Percentiles rank a stretch among this genome's conserved stretches.
phyloP scores from a whole-genome alignment of 805 yeast genomes.

The Lipomyces kockii region DNA sequence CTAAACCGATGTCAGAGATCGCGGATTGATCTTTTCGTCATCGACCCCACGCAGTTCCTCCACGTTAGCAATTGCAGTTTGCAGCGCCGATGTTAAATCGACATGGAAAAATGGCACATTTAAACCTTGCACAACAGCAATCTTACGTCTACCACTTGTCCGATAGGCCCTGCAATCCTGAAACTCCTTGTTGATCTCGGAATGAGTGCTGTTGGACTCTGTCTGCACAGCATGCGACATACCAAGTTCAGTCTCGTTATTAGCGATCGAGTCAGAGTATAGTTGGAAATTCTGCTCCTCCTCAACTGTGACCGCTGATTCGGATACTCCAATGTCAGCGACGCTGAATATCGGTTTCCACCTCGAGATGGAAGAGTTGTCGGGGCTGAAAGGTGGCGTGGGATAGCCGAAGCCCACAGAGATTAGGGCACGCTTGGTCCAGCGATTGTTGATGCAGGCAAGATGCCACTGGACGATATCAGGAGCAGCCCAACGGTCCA shows the following conservation, averaged over 20 bases:
- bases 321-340: neutral
- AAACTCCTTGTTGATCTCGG: neutral
- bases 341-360: neutral
- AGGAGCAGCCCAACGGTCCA: neutral
- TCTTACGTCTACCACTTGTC: neutral
- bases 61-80: neutral
- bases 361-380: neutral
- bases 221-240: neutral
- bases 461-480: neutral
- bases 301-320: neutral
- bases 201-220: neutral
- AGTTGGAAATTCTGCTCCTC: neutral
- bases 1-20: too few relatives aligned
- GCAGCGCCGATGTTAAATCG: neutral
- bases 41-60: neutral
- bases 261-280: neutral
- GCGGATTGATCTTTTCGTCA: neutral
- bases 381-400: neutral
- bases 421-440: neutral
- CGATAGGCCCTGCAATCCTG: neutral
- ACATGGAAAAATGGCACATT: neutral
- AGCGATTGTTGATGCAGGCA: neutral
- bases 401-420: neutral
- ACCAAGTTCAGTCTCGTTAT: neutral
- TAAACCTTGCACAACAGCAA: neutral